Conservation (phyloP, 179 eudicot genomes). For the Actinidia arguta region DNA sequence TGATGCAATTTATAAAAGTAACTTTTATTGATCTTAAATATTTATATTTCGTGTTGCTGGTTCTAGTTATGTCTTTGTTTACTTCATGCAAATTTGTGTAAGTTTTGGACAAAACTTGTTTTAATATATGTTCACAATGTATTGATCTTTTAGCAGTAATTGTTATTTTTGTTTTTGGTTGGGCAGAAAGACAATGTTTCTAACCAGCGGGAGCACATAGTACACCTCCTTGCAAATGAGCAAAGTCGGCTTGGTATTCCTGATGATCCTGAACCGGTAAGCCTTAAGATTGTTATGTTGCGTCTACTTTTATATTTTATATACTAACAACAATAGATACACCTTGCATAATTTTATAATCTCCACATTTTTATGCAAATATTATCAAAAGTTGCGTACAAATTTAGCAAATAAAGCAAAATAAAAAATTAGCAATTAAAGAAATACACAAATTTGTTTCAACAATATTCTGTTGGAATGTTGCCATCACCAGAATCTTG, state of each 20-base stretch:
- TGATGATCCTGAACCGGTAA: slow-evolving; percentile 85
- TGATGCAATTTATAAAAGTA: not conserved
- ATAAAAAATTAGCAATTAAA: too few relatives aligned
- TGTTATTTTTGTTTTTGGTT: slow-evolving; percentile 27
- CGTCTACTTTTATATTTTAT: too few relatives aligned
- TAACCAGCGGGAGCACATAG: slow-evolving; percentile 96
- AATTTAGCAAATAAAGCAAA: too few relatives aligned
- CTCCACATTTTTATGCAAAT: too few relatives aligned
- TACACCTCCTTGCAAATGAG: slow-evolving; percentile 96
- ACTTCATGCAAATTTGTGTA: not conserved
- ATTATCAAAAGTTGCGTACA: too few relatives aligned
- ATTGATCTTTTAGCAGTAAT: slow-evolving; percentile 10
- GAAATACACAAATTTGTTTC: too few relatives aligned
- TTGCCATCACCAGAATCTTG: too few relatives aligned
- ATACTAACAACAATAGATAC: too few relatives aligned
- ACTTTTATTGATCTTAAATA: not conserved
- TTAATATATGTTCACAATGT: not conserved
- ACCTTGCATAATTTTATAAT: too few relatives aligned
- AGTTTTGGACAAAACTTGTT: not conserved
- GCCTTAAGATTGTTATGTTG: slow-evolving; percentile 25
- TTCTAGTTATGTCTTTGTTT: not conserved
- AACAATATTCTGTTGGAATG: too few relatives aligned
- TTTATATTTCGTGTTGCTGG: slow-evolving; percentile 9
- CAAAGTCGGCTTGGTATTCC: slow-evolving; percentile 89
- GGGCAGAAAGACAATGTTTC: slow-evolving; percentile 89